Base-by-base conservation (phyloP, 73 alveolate genomes). In the Tetrahymena malaccensis region DNA sequence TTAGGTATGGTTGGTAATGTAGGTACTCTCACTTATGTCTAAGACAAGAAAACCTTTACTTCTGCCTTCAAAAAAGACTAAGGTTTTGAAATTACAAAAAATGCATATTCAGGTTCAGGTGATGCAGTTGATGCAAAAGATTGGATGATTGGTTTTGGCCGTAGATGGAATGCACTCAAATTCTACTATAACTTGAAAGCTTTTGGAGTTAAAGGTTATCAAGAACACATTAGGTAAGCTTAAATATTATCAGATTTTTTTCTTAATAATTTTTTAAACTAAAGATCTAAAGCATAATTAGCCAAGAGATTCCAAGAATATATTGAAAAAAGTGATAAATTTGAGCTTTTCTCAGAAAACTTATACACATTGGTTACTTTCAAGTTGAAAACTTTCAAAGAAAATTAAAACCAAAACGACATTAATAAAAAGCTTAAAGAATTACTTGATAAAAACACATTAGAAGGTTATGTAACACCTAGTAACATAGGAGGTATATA, bases 71-170 rank as follows among this genome's bases (percentile, higher is more conserved):
- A 93, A 27, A 85, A 34, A 6, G 94, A 95, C n/a, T 34, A 35
- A 17, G 97, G 94, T 27, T 95, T 95, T 89, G 93, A 43, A 55
- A 50, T 95, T 34, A 85, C 84, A 55, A 89, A 95, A 38, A 95
- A 95, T 93, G 85, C 93, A 34, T 95, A 34, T 33, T 50, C 97
- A 89, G 93, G 83, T 0, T 35, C 44, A 34, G 93, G 93, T 17
- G 95, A 95, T 85, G 95, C 94, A 6, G 84, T 93, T 94, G 97
- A 95, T 95, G 93, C 93, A 38, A 95, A 95, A 35, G 97, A 95
- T 95, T 95, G 97, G 97, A 55, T 85, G 55, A 94, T 95, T 13
- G 97, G 95, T 34, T 95, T 95, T 58, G 97, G 97, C 7, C 93
- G 94, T 43, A 85, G 97, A 95, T 95, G 93, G 83, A 95, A 95